phyloP scores from a whole-genome alignment of 2,329 filamentous ascomycete genomes.

The Aspergillus viridinutans region DNA sequence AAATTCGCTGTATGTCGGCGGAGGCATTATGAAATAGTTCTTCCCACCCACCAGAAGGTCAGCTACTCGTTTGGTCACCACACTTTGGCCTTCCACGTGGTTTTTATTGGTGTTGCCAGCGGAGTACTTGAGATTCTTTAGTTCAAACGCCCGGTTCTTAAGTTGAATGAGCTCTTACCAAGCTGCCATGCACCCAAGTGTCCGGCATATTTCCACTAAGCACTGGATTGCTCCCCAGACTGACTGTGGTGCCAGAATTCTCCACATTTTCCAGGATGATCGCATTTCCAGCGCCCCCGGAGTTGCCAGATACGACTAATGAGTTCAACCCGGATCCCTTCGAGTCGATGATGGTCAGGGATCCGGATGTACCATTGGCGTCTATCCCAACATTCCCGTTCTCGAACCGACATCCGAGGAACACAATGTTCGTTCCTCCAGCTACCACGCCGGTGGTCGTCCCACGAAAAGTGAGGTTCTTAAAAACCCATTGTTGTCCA shows the following conservation, averaged over 20 bases:
- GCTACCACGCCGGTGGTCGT: slow-evolving; percentile 52
- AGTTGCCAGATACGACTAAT: slow-evolving; percentile 20
- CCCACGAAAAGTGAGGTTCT: slow-evolving; percentile 55
- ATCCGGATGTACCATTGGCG: slow-evolving; percentile 18
- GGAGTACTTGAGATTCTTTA: slow-evolving; percentile 11
- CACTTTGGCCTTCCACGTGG: slow-evolving; percentile 24
- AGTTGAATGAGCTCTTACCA: slow-evolving; percentile 14
- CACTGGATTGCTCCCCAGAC: slow-evolving; percentile 17
- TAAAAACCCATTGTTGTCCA: slow-evolving; percentile 38
- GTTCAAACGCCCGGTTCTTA: background rate
- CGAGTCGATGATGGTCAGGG: slow-evolving; percentile 20
- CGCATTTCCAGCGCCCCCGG: slow-evolving; percentile 28
- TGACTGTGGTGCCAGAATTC: slow-evolving; percentile 24
- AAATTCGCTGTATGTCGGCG: slow-evolving; percentile 44
- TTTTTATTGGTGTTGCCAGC: slow-evolving; percentile 14
- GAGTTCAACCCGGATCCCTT: slow-evolving; percentile 9
- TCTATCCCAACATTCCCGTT: slow-evolving; percentile 23
- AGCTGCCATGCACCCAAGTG: slow-evolving; percentile 33
- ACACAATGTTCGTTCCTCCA: slow-evolving; percentile 27
- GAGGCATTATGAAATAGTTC: slow-evolving; percentile 39
- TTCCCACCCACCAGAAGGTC: slow-evolving; percentile 24
- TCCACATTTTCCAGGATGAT: slow-evolving; percentile 30
- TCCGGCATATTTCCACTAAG: slow-evolving; percentile 17
- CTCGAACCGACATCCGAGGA: slow-evolving; percentile 23
- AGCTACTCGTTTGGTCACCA: slow-evolving; percentile 24